phyloP scores from a whole-genome alignment of 2,329 filamentous ascomycete species.

The Colletotrichum kahawae region DNA sequence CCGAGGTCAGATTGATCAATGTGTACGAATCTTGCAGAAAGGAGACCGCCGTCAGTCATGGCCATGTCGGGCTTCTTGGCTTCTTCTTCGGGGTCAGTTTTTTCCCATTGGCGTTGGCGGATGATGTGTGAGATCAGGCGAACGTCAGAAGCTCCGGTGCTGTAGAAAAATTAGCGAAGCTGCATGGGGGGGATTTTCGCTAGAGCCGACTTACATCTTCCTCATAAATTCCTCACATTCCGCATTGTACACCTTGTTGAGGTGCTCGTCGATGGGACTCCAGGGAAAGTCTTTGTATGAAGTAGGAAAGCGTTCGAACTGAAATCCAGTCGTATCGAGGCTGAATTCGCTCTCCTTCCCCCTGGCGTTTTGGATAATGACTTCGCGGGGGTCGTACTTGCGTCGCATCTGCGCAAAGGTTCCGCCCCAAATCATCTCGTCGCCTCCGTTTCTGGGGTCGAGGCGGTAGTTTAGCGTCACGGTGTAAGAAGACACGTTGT shows the following conservation, averaged over 20 bases:
- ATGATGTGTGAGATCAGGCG: constrained; percentile 4
- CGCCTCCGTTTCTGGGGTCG: neutral
- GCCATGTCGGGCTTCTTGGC: constrained; percentile 1
- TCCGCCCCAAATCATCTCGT: constrained; percentile 6
- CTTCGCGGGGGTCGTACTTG: neutral
- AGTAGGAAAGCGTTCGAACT: neutral
- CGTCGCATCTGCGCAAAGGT: constrained; percentile 9
- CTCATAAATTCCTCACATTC: neutral
- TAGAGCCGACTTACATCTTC: neutral
- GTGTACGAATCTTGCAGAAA: constrained; percentile 39
- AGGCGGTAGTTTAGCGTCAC: constrained; percentile 2
- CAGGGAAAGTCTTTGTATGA: neutral
- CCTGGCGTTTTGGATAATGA: neutral
- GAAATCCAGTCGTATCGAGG: neutral
- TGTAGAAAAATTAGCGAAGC: neutral
- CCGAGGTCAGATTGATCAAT: constrained; percentile 61
- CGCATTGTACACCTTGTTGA: neutral
- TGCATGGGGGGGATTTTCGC: neutral
- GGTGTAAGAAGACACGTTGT: neutral
- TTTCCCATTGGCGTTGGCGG: neutral
- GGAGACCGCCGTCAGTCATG: neutral
- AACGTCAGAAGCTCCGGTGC: neutral
- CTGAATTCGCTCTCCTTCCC: neutral
- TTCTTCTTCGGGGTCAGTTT: neutral
- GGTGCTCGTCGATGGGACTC: constrained; percentile 1